Percentiles rank a stretch among this genome's conserved stretches.
These are phyloP conservation scores for Jatropha podagrica DNA, from an alignment of 441 rosid species.

Conservation along the genomic window DNA sequence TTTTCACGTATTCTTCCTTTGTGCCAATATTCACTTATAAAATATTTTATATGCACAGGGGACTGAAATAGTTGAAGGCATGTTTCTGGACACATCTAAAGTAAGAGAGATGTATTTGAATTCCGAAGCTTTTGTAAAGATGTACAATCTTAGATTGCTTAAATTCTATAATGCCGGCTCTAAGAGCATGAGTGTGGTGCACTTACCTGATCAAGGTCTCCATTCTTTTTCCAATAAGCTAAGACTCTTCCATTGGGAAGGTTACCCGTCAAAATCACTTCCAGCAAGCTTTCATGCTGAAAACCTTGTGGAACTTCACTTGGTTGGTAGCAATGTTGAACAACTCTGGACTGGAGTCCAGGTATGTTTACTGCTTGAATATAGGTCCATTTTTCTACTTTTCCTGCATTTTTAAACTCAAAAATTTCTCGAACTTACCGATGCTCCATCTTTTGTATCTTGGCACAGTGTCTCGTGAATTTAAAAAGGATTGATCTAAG, in stretches of 20 bases:
- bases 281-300: conserved; percentile 15
- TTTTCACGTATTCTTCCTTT: neutral
- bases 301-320: conserved; percentile 17
- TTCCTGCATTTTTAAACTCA: neutral
- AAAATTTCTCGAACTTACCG: neutral
- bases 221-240: conserved; percentile 5
- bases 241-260: conserved; percentile 6
- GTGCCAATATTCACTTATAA: neutral
- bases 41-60: neutral
- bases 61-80: conserved; percentile 7
- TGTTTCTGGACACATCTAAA: neutral
- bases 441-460: neutral
- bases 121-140: conserved; percentile 6
- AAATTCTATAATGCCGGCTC: neutral
- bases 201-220: neutral
- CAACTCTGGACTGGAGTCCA: conserved; percentile 15
- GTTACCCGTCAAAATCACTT: conserved; percentile 16
- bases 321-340: conserved; percentile 5
- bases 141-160: conserved; percentile 7
- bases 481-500: conserved; percentile 7
- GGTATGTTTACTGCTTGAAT: neutral
- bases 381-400: neutral
- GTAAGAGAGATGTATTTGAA: neutral
- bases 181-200: neutral
- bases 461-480: conserved; percentile 1